Evolutionary conservation across 352 stramenopile genomes (phyloP).

Genomic region (Globisporangium sylvaticum): DNA sequence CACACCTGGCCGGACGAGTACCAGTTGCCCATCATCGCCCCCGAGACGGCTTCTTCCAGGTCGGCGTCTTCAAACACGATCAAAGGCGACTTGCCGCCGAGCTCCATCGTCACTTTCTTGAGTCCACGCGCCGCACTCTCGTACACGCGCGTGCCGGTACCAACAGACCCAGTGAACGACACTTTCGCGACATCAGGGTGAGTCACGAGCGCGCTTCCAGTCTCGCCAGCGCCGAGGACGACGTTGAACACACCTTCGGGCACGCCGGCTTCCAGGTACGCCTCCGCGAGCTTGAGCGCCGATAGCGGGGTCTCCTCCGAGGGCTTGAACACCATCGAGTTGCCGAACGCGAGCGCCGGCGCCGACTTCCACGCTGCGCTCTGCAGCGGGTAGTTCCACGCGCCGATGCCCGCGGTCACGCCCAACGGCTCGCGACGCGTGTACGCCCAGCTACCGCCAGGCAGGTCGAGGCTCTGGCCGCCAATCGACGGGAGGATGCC

Average conservation of each 20-base stretch:
- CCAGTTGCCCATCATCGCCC: conserved; percentile 85
- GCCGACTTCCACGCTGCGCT: conserved; percentile 80
- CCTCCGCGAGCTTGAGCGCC: conserved; percentile 59
- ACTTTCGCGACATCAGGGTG: conserved; percentile 66
- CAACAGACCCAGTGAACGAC: conserved; percentile 83
- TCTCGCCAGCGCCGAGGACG: conserved; percentile 59
- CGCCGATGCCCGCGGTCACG: conserved; percentile 69
- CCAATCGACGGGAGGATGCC: conserved; percentile 60
- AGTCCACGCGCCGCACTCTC: conserved; percentile 60
- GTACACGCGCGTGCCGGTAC: conserved; percentile 70
- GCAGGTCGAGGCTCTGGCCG: conserved; percentile 64
- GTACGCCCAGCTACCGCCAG: conserved; percentile 70
- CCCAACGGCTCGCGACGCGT: conserved; percentile 69
- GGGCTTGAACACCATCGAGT: conserved; percentile 91
- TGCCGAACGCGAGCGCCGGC: conserved; percentile 81
- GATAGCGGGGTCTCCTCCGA: conserved; percentile 84
- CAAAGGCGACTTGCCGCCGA: conserved; percentile 86
- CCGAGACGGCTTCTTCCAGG: conserved; percentile 72
- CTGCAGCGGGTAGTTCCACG: conserved; percentile 84
- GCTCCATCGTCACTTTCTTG: conserved; percentile 89
- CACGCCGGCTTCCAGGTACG: conserved; percentile 67
- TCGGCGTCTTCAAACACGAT: conserved; percentile 88
- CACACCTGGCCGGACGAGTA: conserved; percentile 89
- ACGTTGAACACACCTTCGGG: conserved; percentile 79
- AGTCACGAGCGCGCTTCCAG: conserved; percentile 49